These are phyloP conservation scores for Boletus subparvulus DNA, from an alignment of 768 basidiomycete genomes.

Conservation along the genomic window DNA sequence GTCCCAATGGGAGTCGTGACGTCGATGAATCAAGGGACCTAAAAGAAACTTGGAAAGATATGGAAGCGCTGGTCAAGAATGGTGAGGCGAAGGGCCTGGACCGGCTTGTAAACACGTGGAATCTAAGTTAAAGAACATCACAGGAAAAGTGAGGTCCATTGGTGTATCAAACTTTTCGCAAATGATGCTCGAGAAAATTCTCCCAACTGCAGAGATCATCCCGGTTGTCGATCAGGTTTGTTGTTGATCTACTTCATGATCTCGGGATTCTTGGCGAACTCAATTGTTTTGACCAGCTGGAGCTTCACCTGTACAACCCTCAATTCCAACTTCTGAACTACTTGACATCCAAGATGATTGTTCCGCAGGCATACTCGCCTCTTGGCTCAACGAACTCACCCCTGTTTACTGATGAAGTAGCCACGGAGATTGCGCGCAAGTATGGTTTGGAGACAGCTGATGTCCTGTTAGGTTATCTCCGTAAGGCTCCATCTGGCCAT, in stretches of 20 bases:
- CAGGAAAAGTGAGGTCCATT: constrained; percentile 64
- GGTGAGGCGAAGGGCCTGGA: constrained; percentile 36
- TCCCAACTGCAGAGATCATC: constrained; percentile 61
- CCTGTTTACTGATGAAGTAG: constrained; percentile 60
- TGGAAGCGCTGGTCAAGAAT: constrained; percentile 71
- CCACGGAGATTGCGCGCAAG: constrained; percentile 58
- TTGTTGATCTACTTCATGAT: constrained; percentile 1
- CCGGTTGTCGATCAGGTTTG: constrained; percentile 74
- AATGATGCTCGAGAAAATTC: constrained; percentile 63
- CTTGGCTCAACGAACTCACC: constrained; percentile 70
- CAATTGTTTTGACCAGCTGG: constrained; percentile 45
- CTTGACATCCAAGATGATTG: constrained; percentile 63
- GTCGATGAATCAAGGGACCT: constrained; percentile 65
- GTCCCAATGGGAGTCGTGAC: constrained; percentile 64
- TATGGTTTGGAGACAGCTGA: constrained; percentile 54
- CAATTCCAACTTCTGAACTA: constrained; percentile 66
- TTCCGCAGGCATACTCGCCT: constrained; percentile 79
- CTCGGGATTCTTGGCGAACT: not conserved
- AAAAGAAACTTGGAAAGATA: constrained; percentile 77
- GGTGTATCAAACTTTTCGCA: constrained; percentile 77
- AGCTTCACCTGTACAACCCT: constrained; percentile 73
- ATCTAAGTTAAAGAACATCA: constrained; percentile 4
- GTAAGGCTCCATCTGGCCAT: constrained; percentile 35
- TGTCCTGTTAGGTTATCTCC: constrained; percentile 60
- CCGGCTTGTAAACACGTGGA: constrained; percentile 2